Evolutionary conservation across 371 early-diverging fungal species (phyloP).

Genomic region (Syncephalis fuscata): DNA sequence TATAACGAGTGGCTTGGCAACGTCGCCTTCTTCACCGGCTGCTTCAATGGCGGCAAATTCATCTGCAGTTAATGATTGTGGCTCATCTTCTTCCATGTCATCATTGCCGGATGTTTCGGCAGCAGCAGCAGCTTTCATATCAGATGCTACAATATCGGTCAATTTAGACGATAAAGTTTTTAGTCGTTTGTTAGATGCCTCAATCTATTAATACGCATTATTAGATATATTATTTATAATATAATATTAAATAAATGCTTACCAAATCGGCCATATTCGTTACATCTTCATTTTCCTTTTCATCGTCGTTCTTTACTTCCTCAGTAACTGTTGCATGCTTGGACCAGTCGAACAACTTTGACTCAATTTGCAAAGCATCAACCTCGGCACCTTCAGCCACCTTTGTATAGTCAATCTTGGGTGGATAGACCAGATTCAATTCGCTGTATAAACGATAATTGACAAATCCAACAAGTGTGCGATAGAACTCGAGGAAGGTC

Average conservation of each 20-base stretch:
- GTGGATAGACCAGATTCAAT: slow-evolving; percentile 77
- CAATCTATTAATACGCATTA: too few species aligned
- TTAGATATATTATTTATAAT: too few species aligned
- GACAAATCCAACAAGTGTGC: slow-evolving; percentile 84
- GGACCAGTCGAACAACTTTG: too few species aligned
- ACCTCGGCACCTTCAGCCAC: slow-evolving; percentile 58
- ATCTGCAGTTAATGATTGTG: neutral
- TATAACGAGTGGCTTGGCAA: neutral
- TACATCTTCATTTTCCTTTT: neutral
- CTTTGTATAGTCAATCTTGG: slow-evolving; percentile 43
- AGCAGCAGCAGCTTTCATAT: slow-evolving; percentile 6
- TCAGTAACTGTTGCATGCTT: slow-evolving; percentile 15
- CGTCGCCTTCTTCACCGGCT: slow-evolving; percentile 4
- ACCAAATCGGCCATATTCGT: neutral
- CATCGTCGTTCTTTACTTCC: neutral
- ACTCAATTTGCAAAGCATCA: slow-evolving; percentile 46
- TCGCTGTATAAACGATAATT: slow-evolving; percentile 84
- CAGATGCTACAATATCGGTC: neutral
- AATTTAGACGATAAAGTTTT: too few species aligned
- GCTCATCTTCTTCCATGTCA: slow-evolving; percentile 2
- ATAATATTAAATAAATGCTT: too few species aligned
- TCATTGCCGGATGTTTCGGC: slow-evolving; percentile 1
- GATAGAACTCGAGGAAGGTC: slow-evolving; percentile 92
- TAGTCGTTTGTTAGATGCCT: too few species aligned
- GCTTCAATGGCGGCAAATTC: too few species aligned